Conservation (phyloP, 192 early-diverging fungal species). For the Helicostylum pulchrum region DNA sequence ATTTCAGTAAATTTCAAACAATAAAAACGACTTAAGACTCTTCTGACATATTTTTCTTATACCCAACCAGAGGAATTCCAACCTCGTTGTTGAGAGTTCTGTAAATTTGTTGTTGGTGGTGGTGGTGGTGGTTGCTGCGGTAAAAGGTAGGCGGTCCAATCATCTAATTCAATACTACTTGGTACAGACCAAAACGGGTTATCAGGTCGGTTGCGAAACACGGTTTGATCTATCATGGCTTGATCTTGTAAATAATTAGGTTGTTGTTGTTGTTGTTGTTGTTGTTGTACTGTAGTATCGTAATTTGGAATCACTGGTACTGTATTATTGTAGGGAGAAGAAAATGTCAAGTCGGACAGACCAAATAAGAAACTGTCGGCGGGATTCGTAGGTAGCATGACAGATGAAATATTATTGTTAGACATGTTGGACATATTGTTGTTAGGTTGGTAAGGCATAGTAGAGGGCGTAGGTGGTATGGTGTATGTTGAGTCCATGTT, state of each 20-base stretch:
- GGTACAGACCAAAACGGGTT: conserved; percentile 40
- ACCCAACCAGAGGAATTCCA: too few relatives aligned
- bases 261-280: too few relatives aligned
- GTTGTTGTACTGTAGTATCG: too few relatives aligned
- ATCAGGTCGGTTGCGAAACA: conserved; percentile 32
- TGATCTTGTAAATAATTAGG: too few relatives aligned
- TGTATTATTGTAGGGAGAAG: not conserved
- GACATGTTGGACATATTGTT: not conserved
- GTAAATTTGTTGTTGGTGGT: too few relatives aligned
- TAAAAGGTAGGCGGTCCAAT: conserved; percentile 34
- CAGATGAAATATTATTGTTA: not conserved
- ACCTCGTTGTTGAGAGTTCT: too few relatives aligned
- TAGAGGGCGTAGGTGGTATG: not conserved
- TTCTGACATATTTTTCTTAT: too few relatives aligned
- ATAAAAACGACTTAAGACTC: too few relatives aligned
- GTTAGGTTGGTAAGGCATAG: not conserved
- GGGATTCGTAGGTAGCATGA: not conserved
- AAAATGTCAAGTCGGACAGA: not conserved
- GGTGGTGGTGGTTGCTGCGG: conserved; percentile 4
- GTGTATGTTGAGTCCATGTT: not conserved
- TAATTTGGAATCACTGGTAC: too few relatives aligned
- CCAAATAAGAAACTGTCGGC: conserved; percentile 1
- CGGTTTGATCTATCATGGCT: not conserved
- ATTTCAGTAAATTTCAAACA: too few relatives aligned
- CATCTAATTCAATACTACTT: conserved; percentile 35